Evolutionary conservation across 2,329 filamentous ascomycete genomes (phyloP), one percentile per base, ranked within the genome.

Genomic region (Alternaria conjuncta): DNA sequence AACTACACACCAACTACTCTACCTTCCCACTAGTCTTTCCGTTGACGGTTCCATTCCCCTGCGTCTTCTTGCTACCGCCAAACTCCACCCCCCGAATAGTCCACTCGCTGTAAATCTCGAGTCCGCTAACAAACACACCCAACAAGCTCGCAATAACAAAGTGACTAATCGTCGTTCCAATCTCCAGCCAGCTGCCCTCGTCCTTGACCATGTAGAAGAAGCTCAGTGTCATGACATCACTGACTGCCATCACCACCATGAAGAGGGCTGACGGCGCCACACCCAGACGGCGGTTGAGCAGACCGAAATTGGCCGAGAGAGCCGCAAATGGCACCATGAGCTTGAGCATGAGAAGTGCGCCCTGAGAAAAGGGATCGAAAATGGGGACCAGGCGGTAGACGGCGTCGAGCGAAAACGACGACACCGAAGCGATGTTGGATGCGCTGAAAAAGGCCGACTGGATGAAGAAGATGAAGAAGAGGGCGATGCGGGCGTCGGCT

Each of bases 151-250:
- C 95, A 82, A 99, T 98, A 65, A 90, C 89, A 80, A 98, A 99
- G 79, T 98, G 94, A 75, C 89, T 97, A 70, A 99, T 99, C 4
- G 93, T 97, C 26, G 93, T 97, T 30, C 96, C 96, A 77, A 99
- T 99, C 78, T 99, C 96, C 63, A 99, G 82, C 96, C 96, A 99
- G 21, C 92, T 96, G 0, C 96, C 96, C 78, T 99, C 96, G 72
- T 99, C 96, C 74, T 92, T 92, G 49, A 99, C 96, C 73, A 97
- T 93, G 89, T 93, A 99, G 82, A 99, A 99, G 84, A 99, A 99
- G 74, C 96, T 93, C 56, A 99, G 85, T 4, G 96, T 98, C 78
- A 98, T 86, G 54, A 97, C 88, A 77, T 99, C 96, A 64, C 92
- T 94, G 55, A 96, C 88, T 1, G 75, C 92, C 88, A 97, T 97